Base-by-base conservation (phyloP, 345 rosid genomes). In the Acer negundo region DNA sequence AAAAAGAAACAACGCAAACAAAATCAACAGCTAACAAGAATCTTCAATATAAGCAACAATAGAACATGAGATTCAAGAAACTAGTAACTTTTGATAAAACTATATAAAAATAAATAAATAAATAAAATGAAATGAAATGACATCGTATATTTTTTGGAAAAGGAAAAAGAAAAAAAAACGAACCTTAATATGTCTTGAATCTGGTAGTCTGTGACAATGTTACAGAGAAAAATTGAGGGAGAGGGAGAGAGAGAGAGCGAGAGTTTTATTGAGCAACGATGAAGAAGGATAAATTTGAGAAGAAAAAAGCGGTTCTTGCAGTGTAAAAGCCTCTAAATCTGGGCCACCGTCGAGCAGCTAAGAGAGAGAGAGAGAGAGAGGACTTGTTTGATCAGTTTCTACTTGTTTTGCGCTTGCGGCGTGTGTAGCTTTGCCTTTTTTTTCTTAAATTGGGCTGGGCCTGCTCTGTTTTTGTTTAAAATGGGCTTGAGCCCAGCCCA, bases 331-430 rank as follows among this genome's bases (percentile, higher is more conserved):
- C 78, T 68, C 63, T 42, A 79, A 79, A 62, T 82, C 75, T 76
- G 85, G 85, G 80, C 82, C 85, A 67, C 75, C 79, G 67, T 75
- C 77, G 46, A 74, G 46, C 20, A 47, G 24, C 15, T 26, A n/a
- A 16, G 46, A 12, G 35, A 49, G 38, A 53, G 26, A 67, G 62
- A 22, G 77, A 23, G 69, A 35, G 40, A 23, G 67, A 70, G 7
- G 69, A 8, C 38, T 22, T 17, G 7, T 24, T 12, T 11, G 22
- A 58, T 63, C 47, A n/a, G 19, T 9, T 31, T 31, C 51, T 47
- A 12, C 59, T 51, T 51, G 24, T n/a, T 53, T 65, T 28, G 35
- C 62, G 51, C 63, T 64, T 65, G 70, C 49, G 47, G 63, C 35
- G 63, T 65, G 9, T n/a, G 23, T 47, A n/a, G 67, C 24, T 6